phyloP scores from a whole-genome alignment of 331 rosid genomes.

The Ulmus americana region DNA sequence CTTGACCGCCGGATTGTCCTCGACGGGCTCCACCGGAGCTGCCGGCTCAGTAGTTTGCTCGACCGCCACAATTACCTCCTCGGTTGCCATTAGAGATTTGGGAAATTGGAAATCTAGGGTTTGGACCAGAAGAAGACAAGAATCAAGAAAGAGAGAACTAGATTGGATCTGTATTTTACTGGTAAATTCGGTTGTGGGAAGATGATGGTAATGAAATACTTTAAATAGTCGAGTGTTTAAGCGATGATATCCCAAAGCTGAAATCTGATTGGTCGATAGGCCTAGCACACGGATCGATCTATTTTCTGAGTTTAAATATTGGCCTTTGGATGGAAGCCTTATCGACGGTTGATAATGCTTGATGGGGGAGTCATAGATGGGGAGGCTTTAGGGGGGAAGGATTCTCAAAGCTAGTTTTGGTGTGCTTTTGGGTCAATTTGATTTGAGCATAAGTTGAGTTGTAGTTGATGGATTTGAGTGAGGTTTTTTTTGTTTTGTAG shows the following conservation, averaged over 20 bases:
- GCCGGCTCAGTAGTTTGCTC: constrained; percentile 35
- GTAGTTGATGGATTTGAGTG: neutral
- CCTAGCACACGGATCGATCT: constrained; percentile 49
- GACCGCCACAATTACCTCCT: constrained; percentile 34
- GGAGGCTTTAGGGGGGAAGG: constrained; percentile 8
- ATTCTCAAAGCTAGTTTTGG: constrained; percentile 19
- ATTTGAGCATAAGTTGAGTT: constrained; percentile 25
- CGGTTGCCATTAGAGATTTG: constrained; percentile 45
- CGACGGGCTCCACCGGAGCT: constrained; percentile 15
- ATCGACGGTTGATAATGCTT: constrained; percentile 43
- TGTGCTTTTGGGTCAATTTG: constrained; percentile 68
- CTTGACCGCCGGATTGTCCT: constrained; percentile 28
- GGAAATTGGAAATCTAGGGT: constrained; percentile 4
- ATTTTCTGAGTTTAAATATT: constrained; percentile 49
- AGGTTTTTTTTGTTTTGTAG: constrained; percentile 28
- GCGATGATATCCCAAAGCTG: constrained; percentile 30
- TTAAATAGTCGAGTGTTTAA: constrained; percentile 57
- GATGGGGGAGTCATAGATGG: constrained; percentile 18
- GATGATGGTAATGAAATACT: constrained; percentile 30
- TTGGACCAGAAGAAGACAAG: neutral
- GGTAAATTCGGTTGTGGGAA: constrained; percentile 39
- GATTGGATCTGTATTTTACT: constrained; percentile 17
- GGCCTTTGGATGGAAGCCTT: constrained; percentile 41
- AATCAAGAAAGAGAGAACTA: neutral
- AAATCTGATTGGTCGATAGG: constrained; percentile 45